Percentiles rank a stretch among this genome's conserved stretches.
phyloP scores from a whole-genome alignment of 805 yeast species.

The Ogataea corticis region DNA sequence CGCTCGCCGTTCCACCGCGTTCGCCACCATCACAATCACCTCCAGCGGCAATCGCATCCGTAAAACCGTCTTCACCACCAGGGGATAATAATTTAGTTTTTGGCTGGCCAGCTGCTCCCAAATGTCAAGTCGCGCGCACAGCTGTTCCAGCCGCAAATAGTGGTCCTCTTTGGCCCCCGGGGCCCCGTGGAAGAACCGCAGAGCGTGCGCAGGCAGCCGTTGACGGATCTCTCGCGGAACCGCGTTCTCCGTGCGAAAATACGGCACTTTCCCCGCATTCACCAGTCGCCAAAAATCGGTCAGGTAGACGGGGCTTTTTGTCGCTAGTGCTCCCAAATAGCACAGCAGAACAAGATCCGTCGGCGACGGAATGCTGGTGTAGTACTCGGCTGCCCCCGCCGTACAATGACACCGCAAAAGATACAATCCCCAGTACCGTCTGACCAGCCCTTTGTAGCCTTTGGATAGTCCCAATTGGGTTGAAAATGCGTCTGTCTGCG shows the following conservation, averaged over 20 bases:
- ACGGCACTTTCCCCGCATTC: slow-evolving; percentile 49
- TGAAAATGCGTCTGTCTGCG: slow-evolving; percentile 46
- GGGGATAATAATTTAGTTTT: slow-evolving; percentile 37
- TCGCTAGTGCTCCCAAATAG: slow-evolving; percentile 50
- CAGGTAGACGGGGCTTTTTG: slow-evolving; percentile 51
- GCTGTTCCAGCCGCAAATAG: slow-evolving; percentile 10
- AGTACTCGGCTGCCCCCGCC: slow-evolving; percentile 1
- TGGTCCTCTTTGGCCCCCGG: slow-evolving; percentile 16
- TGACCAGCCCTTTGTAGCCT: slow-evolving; percentile 31
- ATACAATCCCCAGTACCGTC: slow-evolving; percentile 30
- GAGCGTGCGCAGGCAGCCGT: slow-evolving; percentile 17
- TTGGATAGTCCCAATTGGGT: slow-evolving; percentile 24
- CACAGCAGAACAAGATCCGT: slow-evolving; percentile 38
- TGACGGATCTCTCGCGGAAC: slow-evolving; percentile 24
- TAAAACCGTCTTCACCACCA: slow-evolving; percentile 42
- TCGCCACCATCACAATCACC: slow-evolving; percentile 39
- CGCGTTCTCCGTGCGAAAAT: slow-evolving; percentile 18
- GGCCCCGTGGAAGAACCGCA: slow-evolving; percentile 18
- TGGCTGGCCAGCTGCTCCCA: slow-evolving; percentile 5
- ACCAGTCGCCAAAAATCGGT: slow-evolving; percentile 48
- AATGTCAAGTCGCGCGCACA: slow-evolving; percentile 7
- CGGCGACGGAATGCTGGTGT: slow-evolving; percentile 15
- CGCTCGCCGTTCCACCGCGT: slow-evolving; percentile 23
- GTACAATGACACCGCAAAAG: slow-evolving; percentile 11
- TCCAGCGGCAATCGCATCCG: slow-evolving; percentile 53